Base-by-base conservation (phyloP, 2,329 filamentous ascomycete genomes). In the Calonectria ilicicola region DNA sequence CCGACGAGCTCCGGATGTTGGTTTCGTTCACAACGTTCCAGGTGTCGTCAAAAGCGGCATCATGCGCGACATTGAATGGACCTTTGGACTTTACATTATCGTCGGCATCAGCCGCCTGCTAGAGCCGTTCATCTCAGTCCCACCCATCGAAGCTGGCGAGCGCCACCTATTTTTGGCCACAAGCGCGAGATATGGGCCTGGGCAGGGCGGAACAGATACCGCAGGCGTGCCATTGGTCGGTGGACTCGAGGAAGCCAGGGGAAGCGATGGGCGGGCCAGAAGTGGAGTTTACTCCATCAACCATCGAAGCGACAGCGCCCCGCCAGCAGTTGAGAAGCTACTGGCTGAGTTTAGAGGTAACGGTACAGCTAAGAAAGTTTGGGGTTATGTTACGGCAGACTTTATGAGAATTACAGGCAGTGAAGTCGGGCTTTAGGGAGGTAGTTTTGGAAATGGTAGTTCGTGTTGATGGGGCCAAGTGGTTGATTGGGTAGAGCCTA, bases 21-120 rank as follows among this genome's bases (percentile, higher is more conserved):
- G 38, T 21, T 63, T 63, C 58, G 58, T 63, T 5, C 58, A 63
- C 58, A 63, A 63, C 5, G 17, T 44, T 26, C 58, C 58, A 4
- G 58, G 58, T 3, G 38, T 63, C 15, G 58, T 63, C 23, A 44
- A 63, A 40, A 63, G 58, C 38, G 58, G 58, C 38, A 63, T 63
- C 23, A 63, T 63, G 58, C 58, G 58, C 26, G 58, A 63, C 38
- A 63, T 63, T 10, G 58, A 63, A 40, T 42, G 38, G 40, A 44
- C 14, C 26, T 14, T 63, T 44, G 58, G 58, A 1, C 58, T 63
- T 29, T 63, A 42, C 58, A 63, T 63, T 15, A 44, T 63, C 9
- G 58, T 63, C 19, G 58, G 23, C 23, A 63, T 63, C 35, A 42
- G 38, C 4, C 58, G 40, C 38, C 23, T 63, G 15, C 26, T 63